Base-by-base conservation (phyloP, 2,329 filamentous ascomycete genomes). In the Penicillium sp. region DNA sequence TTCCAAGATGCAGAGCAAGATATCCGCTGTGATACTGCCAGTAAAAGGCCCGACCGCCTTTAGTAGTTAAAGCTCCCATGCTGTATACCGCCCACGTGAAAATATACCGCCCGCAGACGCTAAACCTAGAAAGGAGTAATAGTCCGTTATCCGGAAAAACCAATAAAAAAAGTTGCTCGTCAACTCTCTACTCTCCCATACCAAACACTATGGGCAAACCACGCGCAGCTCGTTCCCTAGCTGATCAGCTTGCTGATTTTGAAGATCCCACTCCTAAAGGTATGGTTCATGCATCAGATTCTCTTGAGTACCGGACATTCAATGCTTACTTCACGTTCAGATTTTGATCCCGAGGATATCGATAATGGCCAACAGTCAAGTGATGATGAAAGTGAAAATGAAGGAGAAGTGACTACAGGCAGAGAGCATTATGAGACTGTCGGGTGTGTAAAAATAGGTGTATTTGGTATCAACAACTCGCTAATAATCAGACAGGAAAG, bases 371-470 rank as follows among this genome's bases (percentile, higher is more conserved):
- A 76, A 15, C 69, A 70, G 54, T 76, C 76, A n/a, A 77, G 76
- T 49, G 78, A 78, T 48, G 79, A 79, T 41, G 75, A 72, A 38
- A 68, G 69, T 13, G 77, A 74, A 44, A 80, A 76, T 39, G 53
- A 55, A 5, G 70, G 68, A 21, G 71, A 71, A 49, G 68, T 59
- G 35, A 68, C 77, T 58, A 73, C 77, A 10, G 88, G 85, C 19
- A 85, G 90, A 29, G 91, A 95, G 61, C 91, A 97, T 66, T 97
- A 97, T 65, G 79, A 86, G 38, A 70, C 78, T 45, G 87, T 95
- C 29, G 85, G 84, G 77, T 85, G 72, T 49, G 75, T 55, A 43
- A 42, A 24, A 9, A 38, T 24, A 43, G 2, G 17, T 28, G 24
- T 24, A 22, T 34, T 32, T 45, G 24, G 48, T 56, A 31, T 46